Evolutionary conservation across 768 basidiomycete species (phyloP).

Genomic region (Cystobasidium onofrii): DNA sequence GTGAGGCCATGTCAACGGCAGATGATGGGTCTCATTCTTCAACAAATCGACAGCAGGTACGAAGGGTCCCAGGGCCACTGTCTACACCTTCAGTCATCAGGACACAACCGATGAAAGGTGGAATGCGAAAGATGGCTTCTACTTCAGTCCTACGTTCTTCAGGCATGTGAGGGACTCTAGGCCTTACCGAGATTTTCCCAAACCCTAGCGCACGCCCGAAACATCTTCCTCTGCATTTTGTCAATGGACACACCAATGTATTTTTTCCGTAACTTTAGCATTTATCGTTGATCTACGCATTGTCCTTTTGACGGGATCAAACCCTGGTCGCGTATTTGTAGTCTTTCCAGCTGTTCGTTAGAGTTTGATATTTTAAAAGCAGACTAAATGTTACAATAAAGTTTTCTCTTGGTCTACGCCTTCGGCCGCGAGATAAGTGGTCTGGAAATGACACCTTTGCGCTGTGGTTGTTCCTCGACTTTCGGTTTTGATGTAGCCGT

Average conservation of each 20-base stretch:
- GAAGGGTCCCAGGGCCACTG: not conserved
- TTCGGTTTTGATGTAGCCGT: not conserved
- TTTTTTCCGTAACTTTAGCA: no score
- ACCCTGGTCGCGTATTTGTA: no score
- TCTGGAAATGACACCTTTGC: not conserved
- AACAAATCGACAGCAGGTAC: not conserved
- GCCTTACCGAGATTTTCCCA: no score
- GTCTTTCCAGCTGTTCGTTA: no score
- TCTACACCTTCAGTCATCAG: not conserved
- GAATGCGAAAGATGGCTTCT: not conserved
- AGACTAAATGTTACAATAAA: not conserved
- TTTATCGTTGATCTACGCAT: not conserved
- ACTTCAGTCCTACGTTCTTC: not conserved
- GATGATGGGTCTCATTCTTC: not conserved
- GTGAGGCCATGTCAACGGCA: not conserved
- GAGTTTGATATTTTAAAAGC: no score
- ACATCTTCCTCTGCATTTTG: no score
- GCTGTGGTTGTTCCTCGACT: not conserved
- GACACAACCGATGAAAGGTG: not conserved
- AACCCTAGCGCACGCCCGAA: no score
- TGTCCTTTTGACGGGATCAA: not conserved
- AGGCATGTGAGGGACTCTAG: not conserved
- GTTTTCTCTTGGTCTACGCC: not conserved
- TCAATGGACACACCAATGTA: no score
- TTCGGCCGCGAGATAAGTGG: conserved; percentile 15